Base-by-base conservation (phyloP, 805 yeast species). In the Kuraishia cidri region DNA sequence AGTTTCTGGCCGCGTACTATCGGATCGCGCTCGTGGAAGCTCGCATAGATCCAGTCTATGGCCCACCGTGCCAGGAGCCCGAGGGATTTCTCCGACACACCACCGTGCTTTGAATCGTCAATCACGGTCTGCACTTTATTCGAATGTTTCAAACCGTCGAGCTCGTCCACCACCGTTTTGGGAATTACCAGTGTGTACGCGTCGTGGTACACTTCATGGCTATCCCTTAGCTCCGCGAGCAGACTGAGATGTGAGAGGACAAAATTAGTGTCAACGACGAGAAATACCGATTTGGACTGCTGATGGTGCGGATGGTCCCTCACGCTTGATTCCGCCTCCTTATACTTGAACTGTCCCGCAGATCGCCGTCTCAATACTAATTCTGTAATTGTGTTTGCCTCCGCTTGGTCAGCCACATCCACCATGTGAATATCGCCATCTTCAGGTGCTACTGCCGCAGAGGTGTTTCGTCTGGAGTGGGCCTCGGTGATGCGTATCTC, bases 231-330 rank as follows among this genome's bases (percentile, higher is more conserved):
- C 1, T 65, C 66, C 30, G 79, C 75, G 6, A 87, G 41, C 1
- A 83, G 54, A 13, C 60, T 52, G 28, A 85, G 52, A 48, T 86
- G 87, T 2, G 86, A 72, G 3, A 88, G 54, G 10, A 84, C 61
- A 48, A 88, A 84, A 48, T 88, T 88, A 2, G 97, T 88, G 49
- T 88, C 97, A 0, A 85, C 60, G 0, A 87, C 77, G 38, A 86
- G 57, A 14, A 61, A 48, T 5, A 48, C 41, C 6, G 22, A 17
- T n/a, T n/a, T n/a, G 23, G n/a, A 4, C 12, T 10, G 11, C 8
- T 19, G 26, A 12, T 30, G 34, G 21, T 40, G 18, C 5, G 30
- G 33, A 38, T 21, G 27, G n/a, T n/a, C n/a, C n/a, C n/a, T n/a
- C n/a, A n/a, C n/a, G n/a, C n/a, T n/a, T n/a, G n/a, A n/a, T n/a